A percentile compares a stretch with the other conserved stretches of the same genome.
phyloP scores from a whole-genome alignment of 2,329 filamentous ascomycete species.

The Xylariaceae sp. region DNA sequence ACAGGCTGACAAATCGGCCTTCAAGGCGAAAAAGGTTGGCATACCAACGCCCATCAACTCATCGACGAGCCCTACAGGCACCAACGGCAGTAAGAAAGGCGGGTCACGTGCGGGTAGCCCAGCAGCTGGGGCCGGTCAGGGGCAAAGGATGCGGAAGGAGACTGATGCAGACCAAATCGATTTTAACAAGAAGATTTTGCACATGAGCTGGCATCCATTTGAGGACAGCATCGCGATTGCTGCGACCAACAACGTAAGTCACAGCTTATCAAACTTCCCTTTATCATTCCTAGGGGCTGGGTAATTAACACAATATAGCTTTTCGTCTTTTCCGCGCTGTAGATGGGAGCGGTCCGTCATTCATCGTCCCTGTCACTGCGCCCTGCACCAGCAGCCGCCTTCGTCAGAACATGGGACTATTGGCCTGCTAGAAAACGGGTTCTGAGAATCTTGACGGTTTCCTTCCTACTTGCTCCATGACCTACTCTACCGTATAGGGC shows the following conservation, averaged over 20 bases:
- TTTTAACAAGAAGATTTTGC: conserved; percentile 99
- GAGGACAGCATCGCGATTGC: conserved; percentile 99
- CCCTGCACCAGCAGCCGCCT: conserved; percentile 1
- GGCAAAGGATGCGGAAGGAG: conserved; percentile 97
- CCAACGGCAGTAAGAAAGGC: conserved; percentile 82
- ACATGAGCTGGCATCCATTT: conserved; percentile 99
- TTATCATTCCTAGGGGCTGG: not conserved
- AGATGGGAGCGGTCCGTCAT: conserved; percentile 35
- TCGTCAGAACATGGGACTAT: conserved; percentile 9
- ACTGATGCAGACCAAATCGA: conserved; percentile 99
- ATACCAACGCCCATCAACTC: conserved; percentile 96
- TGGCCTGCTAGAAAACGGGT: conserved; percentile 2
- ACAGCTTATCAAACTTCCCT: not conserved
- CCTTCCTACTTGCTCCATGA: conserved; percentile 6
- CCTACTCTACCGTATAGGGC: conserved; percentile 5
- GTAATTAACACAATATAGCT: conserved; percentile 55
- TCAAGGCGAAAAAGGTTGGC: conserved; percentile 99
- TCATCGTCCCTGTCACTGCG: not conserved
- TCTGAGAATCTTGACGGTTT: conserved; percentile 6
- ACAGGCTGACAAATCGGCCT: conserved; percentile 97
- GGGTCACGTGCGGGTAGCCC: conserved; percentile 89
- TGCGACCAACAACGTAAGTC: conserved; percentile 96
- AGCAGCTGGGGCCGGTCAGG: conserved; percentile 75
- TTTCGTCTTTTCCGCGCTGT: conserved; percentile 81
- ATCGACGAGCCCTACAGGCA: conserved; percentile 72